These are phyloP conservation scores for Boletus semigastroideus DNA, from an alignment of 1,284 basidiomycete genomes.

Conservation along the genomic window DNA sequence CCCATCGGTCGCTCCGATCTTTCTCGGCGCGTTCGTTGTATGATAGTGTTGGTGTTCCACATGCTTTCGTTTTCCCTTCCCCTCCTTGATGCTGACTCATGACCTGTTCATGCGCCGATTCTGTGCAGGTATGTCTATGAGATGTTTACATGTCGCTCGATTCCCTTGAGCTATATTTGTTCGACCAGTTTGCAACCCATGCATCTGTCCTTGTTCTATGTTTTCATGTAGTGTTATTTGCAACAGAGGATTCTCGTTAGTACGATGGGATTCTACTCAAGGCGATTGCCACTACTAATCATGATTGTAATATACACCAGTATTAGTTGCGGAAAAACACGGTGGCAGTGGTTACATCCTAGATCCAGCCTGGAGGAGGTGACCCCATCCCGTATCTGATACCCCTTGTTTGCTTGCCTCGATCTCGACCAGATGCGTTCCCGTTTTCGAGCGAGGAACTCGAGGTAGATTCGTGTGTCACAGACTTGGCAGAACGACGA, in stretches of 20 bases:
- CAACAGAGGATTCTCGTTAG: slow-evolving; percentile 15
- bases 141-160: slow-evolving; percentile 23
- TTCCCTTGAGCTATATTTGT: slow-evolving; percentile 19
- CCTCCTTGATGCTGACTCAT: slow-evolving; percentile 33
- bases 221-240: slow-evolving; percentile 27
- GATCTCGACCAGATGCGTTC: slow-evolving; percentile 30
- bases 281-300: slow-evolving; percentile 1
- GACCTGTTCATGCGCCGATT: slow-evolving; percentile 31
- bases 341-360: not conserved
- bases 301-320: not conserved
- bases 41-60: slow-evolving; percentile 28
- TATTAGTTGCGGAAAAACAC: not conserved
- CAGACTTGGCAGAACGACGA: not conserved
- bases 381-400: slow-evolving; percentile 25
- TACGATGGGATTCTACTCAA: not conserved
- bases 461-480: slow-evolving; percentile 5
- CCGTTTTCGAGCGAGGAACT: slow-evolving; percentile 22
- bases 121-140: slow-evolving; percentile 35
- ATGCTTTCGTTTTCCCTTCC: slow-evolving; percentile 34
- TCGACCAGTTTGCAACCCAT: slow-evolving; percentile 12
- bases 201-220: slow-evolving; percentile 20
- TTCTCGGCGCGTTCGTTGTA: slow-evolving; percentile 26
- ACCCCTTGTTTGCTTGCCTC: slow-evolving; percentile 21
- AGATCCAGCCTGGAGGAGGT: slow-evolving; percentile 51
- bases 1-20: not conserved